Evolutionary conservation across 2,329 filamentous ascomycete genomes (phyloP).

Genomic region (Microcera coccophila): DNA sequence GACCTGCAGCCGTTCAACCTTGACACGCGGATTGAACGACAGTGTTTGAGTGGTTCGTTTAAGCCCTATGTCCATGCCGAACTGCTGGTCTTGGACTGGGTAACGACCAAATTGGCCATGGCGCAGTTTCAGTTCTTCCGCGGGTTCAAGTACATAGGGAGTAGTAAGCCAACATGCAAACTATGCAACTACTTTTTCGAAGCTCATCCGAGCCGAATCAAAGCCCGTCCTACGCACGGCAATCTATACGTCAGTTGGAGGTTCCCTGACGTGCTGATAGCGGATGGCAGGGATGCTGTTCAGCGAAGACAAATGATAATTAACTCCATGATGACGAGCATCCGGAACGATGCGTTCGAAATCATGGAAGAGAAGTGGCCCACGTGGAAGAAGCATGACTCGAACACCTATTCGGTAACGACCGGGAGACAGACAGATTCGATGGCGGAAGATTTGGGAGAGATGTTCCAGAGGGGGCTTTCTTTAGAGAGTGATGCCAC

Average conservation of each 20-base stretch:
- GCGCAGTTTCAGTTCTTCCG: conserved; percentile 26
- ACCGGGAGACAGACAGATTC: conserved; percentile 10
- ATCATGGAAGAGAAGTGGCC: conserved; percentile 27
- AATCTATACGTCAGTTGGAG: conserved; percentile 41
- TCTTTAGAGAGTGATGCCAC: conserved; percentile 1
- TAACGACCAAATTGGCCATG: conserved; percentile 8
- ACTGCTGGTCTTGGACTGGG: conserved; percentile 28
- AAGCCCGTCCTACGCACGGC: conserved; percentile 29
- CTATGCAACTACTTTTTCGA: conserved; percentile 38
- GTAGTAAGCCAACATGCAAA: conserved; percentile 39
- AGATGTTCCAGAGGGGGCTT: conserved; percentile 9
- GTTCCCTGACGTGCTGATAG: conserved; percentile 30
- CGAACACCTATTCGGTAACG: conserved; percentile 23
- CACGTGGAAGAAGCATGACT: conserved; percentile 29
- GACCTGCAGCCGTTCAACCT: conserved; percentile 23
- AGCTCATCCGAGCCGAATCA: conserved; percentile 22
- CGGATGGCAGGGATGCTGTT: conserved; percentile 4
- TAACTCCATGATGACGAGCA: conserved; percentile 22
- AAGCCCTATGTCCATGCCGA: conserved; percentile 36
- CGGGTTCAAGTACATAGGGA: conserved; percentile 36
- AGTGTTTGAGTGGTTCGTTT: conserved; percentile 13
- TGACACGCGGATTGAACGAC: conserved; percentile 18
- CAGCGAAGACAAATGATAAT: conserved; percentile 19
- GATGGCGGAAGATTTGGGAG: conserved; percentile 13
- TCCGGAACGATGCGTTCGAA: conserved; percentile 28